Evolutionary conservation across 352 stramenopile species (phyloP).

Genomic region (Globisporangium iwayamae): DNA sequence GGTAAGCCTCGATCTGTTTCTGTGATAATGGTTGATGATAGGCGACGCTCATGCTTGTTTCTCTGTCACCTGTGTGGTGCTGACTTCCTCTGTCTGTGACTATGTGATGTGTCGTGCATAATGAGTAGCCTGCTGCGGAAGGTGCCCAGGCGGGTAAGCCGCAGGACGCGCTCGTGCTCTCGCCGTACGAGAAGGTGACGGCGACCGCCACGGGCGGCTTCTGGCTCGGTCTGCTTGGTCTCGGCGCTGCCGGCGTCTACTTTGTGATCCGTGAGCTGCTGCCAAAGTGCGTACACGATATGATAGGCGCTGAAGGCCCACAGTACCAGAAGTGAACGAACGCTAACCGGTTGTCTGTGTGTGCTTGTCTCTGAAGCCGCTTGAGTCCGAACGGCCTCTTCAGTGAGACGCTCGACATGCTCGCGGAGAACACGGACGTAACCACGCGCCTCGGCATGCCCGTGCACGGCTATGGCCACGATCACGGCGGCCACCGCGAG

Average conservation of each 20-base stretch:
- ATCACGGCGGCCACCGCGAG: constrained; percentile 91
- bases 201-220: constrained; percentile 85
- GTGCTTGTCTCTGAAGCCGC: constrained; percentile 32
- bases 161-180: constrained; percentile 84
- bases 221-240: constrained; percentile 82
- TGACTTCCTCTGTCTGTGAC: not conserved
- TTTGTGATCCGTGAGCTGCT: constrained; percentile 91
- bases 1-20: constrained; percentile 19
- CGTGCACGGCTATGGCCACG: constrained; percentile 92
- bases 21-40: not conserved
- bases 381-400: constrained; percentile 86
- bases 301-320: too few species aligned
- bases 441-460: constrained; percentile 82
- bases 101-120: not conserved
- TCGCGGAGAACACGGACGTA: constrained; percentile 71
- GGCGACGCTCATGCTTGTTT: not conserved
- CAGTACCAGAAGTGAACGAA: too few species aligned
- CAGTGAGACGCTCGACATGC: constrained; percentile 65
- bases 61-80: constrained; percentile 1
- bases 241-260: constrained; percentile 87
- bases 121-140: constrained; percentile 27
- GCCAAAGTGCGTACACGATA: constrained; percentile 62
- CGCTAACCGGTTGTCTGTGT: not conserved
- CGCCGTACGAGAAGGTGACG: constrained; percentile 93
- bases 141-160: constrained; percentile 45